Base-by-base conservation (phyloP, 208 protist species). In the Acanthamoeba castellanii region DNA sequence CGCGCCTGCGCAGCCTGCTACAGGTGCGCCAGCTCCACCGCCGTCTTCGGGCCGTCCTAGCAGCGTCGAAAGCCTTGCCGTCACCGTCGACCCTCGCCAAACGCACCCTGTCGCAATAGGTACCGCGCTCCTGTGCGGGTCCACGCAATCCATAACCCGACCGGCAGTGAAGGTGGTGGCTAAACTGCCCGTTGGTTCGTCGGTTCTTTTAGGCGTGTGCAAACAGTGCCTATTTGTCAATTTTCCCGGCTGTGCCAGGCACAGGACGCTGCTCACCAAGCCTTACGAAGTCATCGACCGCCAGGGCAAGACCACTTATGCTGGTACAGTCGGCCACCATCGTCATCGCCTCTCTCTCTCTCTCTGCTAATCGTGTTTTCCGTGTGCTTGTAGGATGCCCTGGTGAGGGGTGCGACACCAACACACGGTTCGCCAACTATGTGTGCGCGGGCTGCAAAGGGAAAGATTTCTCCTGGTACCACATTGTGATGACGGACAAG, bases 401-500 rank as follows among this genome's bases (percentile, higher is more conserved):
- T 37, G 68, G n/a, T 27, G 68, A 76, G 68, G 68, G 68, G 11
- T 76, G 68, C 34, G 68, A 76, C 16, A 45, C 34, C 34, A 76
- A 76, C 68, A 76, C 68, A 9, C 68, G 68, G 30, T 76, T 76
- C 68, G 68, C 30, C 68, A 37, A 13, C n/a, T 76, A 76, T 37
- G 18, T 37, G 68, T 76, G 68, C 68, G 27, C 68, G 34, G 68
- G 68, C 30, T 76, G 68, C 30, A n/a, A 16, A 13, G 68, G 68
- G 13, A 76, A 76, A 27, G 68, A 76, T 22, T 76, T 76, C 34
- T 76, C 68, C 68, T 76, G 68, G 68, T 76, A 76, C 68, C 68
- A 76, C 34, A 27, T 76, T 27, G 68, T 76, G 68, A 6, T 76
- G n/a, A 76, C 68, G 11, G 68, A 76, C 68, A n/a, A 42, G 13